These are phyloP conservation scores for Linum usitatissimum DNA, from an alignment of 345 rosid genomes.

Conservation along the genomic window DNA sequence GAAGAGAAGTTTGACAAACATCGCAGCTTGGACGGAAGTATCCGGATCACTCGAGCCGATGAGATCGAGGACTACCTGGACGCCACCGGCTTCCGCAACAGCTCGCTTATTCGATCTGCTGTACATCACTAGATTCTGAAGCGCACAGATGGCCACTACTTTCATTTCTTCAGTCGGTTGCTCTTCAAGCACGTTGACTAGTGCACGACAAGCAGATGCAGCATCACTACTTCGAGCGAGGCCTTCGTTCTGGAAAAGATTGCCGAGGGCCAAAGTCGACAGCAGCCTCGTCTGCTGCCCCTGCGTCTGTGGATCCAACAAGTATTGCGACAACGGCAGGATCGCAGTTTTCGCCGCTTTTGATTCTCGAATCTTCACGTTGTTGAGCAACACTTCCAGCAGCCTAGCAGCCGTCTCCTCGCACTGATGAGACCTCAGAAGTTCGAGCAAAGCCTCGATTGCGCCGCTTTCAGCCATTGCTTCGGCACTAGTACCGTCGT, in stretches of 20 bases:
- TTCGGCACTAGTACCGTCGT: constrained; percentile 91
- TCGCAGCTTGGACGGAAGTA: constrained; percentile 96
- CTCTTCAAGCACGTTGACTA: constrained; percentile 94
- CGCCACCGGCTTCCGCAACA: constrained; percentile 99
- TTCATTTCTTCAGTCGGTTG: constrained; percentile 99
- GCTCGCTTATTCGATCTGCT: constrained; percentile 97
- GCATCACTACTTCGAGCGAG: constrained; percentile 97
- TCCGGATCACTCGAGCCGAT: constrained; percentile 93
- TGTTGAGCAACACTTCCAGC: constrained; percentile 85
- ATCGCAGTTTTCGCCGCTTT: constrained; percentile 88
- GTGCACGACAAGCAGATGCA: constrained; percentile 92
- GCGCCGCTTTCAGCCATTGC: constrained; percentile 99
- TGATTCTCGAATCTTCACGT: constrained; percentile 89
- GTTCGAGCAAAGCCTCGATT: constrained; percentile 93
- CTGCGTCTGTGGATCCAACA: constrained; percentile 97
- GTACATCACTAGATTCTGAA: constrained; percentile 94
- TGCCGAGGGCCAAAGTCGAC: constrained; percentile 94
- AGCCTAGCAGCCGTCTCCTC: constrained; percentile 97
- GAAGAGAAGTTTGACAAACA: constrained; percentile 89
- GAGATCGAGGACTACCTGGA: constrained; percentile 89
- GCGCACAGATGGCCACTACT: constrained; percentile 94
- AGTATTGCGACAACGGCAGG: constrained; percentile 84
- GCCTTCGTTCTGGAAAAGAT: constrained; percentile 89
- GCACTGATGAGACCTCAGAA: constrained; percentile 85
- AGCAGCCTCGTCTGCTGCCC: constrained; percentile 86